phyloP scores from a whole-genome alignment of 306 rosid species.

The Trichosanthes truncata region DNA sequence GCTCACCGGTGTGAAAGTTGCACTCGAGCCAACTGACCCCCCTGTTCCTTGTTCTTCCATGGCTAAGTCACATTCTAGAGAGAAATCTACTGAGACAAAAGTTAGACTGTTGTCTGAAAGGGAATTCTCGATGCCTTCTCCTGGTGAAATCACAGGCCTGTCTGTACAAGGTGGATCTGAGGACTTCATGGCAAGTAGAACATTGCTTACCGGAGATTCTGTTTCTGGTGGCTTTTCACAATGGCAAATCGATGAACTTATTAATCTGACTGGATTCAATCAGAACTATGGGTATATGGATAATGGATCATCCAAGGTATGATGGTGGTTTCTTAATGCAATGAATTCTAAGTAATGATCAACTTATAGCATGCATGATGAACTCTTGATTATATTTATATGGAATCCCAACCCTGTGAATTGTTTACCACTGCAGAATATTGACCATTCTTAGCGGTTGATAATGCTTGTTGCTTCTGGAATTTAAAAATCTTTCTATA shows the following conservation, averaged over 20 bases:
- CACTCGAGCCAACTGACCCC: constrained; percentile 19
- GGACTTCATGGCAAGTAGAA: constrained; percentile 30
- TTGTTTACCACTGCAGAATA: neutral
- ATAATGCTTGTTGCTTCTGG: neutral
- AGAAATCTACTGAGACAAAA: constrained; percentile 31
- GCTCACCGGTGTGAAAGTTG: constrained; percentile 23
- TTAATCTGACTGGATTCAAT: constrained; percentile 49
- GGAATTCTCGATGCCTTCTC: constrained; percentile 24
- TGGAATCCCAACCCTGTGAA: neutral
- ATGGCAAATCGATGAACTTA: constrained; percentile 64
- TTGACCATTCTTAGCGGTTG: neutral
- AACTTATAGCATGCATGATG: neutral
- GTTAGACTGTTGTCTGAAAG: constrained; percentile 23
- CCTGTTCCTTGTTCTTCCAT: constrained; percentile 35
- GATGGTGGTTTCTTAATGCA: constrained; percentile 16
- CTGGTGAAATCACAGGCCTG: constrained; percentile 28
- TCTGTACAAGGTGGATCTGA: constrained; percentile 32
- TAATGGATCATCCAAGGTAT: constrained; percentile 68
- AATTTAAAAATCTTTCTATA: neutral
- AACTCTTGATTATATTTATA: neutral
- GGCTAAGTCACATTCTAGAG: constrained; percentile 31
- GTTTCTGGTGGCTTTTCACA: constrained; percentile 45
- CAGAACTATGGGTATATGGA: constrained; percentile 55
- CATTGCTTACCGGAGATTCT: constrained; percentile 53
- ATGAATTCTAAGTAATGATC: neutral